Conservation (phyloP, 805 yeast genomes). For the Metschnikowia koreensis region DNA sequence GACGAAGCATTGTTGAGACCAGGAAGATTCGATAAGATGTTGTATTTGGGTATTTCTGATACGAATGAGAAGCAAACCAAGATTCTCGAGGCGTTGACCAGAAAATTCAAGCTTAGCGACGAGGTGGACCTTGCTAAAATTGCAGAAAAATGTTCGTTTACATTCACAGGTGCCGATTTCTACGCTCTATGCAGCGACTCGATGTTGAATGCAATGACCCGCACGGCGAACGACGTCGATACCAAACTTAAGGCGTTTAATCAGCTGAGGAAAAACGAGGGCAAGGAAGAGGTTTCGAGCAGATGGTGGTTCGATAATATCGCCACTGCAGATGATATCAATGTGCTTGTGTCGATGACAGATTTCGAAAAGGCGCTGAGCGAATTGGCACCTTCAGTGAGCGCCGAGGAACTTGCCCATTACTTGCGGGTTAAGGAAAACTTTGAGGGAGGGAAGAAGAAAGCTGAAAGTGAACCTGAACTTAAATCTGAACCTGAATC, state of each 20-base stretch:
- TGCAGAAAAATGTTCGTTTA: conserved; percentile 75
- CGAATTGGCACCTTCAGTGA: conserved; percentile 79
- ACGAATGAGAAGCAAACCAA: conserved; percentile 85
- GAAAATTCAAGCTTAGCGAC: conserved; percentile 67
- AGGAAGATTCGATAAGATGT: conserved; percentile 92
- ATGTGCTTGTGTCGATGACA: conserved; percentile 62
- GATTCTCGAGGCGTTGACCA: conserved; percentile 81
- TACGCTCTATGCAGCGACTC: conserved; percentile 95
- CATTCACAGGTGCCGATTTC: conserved; percentile 97
- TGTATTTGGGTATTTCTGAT: conserved; percentile 90
- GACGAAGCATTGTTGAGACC: conserved; percentile 94
- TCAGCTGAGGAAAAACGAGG: conserved; percentile 23
- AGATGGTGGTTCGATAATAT: conserved; percentile 90
- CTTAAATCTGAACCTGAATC: too few species aligned
- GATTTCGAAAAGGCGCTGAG: conserved; percentile 78
- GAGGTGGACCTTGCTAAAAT: conserved; percentile 58
- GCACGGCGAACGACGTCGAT: conserved; percentile 80
- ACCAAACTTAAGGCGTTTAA: conserved; percentile 56
- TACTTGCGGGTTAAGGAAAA: conserved; percentile 74
- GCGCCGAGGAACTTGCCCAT: conserved; percentile 81
- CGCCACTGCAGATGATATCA: conserved; percentile 64
- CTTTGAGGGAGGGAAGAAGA: conserved; percentile 69
- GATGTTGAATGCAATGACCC: conserved; percentile 93
- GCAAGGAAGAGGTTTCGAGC: conserved; percentile 51
- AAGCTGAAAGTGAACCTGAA: conserved; percentile 18